Evolutionary conservation across 495 filamentous ascomycete genomes (phyloP), one percentile per base, ranked within the genome.

Genomic region (Collariella sp.): DNA sequence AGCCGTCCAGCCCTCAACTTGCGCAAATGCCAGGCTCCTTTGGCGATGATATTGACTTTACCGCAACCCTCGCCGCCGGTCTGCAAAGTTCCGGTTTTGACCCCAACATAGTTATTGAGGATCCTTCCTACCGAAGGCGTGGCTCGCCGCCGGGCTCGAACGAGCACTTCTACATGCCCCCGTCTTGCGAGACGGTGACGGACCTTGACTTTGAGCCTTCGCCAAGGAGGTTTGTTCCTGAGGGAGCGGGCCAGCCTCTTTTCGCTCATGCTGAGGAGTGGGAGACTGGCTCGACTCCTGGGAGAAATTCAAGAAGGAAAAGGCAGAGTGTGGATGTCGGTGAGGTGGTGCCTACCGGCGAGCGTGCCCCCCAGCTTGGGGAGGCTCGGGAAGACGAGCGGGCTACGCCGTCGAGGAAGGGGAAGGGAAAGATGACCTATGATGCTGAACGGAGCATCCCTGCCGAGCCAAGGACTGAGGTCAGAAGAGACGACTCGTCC

Each of bases 11-110:
- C 33, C 66, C 68, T 6, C 60, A 57, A 40, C 40, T 44, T 19
- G 38, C 52, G n/a, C 69, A 73, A 7, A 72, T 75, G 61, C 72
- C 78, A 31, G 79, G 79, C 16, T 57, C 63, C 0, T 83, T 77
- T 62, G 74, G 61, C 7, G 74, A 81, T 23, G 85, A 89, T 52
- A 70, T 84, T 36, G 83, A 80, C 33, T 89, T 89, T 45, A 79
- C 83, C 16, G 85, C 85, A 22, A 80, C 76, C 10, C 62, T 88
- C n/a, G 85, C 84, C 60, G 86, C 85, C 34, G 83, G 80, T 6
- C 75, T 86, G 18, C 65, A 83, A 65, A 79, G 79, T 5, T 76
- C 80, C 47, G 85, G 85, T 0, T 89, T 89, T 54, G 80, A 88
- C 63, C 80, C 84, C 19, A 78, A 85, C 23, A 79, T 88, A 52